Evolutionary conservation across 2,329 filamentous ascomycete genomes (phyloP).

Genomic region (Aspergillus pseudoterreus): DNA sequence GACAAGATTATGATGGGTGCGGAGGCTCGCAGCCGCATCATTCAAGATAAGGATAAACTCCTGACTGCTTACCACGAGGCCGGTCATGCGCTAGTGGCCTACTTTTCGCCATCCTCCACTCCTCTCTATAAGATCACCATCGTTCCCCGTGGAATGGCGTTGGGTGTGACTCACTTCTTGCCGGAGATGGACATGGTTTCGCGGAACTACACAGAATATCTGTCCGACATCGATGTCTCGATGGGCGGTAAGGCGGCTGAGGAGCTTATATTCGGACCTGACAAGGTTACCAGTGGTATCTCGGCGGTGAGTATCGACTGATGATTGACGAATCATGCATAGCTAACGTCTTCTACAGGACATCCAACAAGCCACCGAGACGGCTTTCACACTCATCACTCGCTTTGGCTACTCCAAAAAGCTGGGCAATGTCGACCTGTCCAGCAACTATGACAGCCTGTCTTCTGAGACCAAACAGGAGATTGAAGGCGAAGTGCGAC

Average conservation of each 20-base stretch:
- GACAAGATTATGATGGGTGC: constrained; percentile 98
- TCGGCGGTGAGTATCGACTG: constrained; percentile 58
- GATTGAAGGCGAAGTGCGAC: constrained; percentile 85
- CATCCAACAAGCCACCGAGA: constrained; percentile 73
- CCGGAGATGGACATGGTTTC: constrained; percentile 93
- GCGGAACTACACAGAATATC: constrained; percentile 76
- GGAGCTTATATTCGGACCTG: constrained; percentile 86
- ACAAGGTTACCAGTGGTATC: constrained; percentile 86
- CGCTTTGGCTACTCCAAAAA: constrained; percentile 82
- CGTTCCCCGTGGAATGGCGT: constrained; percentile 78
- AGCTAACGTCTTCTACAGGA: constrained; percentile 56
- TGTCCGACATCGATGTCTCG: constrained; percentile 72
- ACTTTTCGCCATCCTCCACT: constrained; percentile 71
- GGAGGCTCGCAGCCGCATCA: constrained; percentile 83
- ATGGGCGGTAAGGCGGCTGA: constrained; percentile 86
- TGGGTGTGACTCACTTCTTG: constrained; percentile 83
- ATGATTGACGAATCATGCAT: background rate
- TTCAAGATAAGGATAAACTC: constrained; percentile 89
- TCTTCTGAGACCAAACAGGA: constrained; percentile 81
- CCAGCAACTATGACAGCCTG: constrained; percentile 72
- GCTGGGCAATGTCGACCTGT: constrained; percentile 86
- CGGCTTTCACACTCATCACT: constrained; percentile 86
- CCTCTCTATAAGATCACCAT: constrained; percentile 97
- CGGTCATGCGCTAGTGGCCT: constrained; percentile 84
- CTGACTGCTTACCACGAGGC: constrained; percentile 97